A percentile compares a stretch with the other conserved stretches of the same genome.
phyloP scores from a whole-genome alignment of 495 filamentous ascomycete species.

The Aspergillus panamensis region DNA sequence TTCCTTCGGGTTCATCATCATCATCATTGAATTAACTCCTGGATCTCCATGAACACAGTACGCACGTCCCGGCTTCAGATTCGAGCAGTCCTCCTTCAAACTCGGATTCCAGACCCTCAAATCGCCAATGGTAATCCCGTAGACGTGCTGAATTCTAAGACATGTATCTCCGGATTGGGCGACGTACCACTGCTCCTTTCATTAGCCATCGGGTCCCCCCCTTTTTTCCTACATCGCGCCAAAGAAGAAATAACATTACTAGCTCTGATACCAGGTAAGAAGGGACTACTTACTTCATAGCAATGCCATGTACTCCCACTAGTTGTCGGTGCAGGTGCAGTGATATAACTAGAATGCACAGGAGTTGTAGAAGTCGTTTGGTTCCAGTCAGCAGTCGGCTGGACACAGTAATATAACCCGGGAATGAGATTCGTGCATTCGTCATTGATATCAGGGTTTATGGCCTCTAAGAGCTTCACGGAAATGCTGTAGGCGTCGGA shows the following conservation, averaged over 20 bases:
- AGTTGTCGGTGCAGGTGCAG: conserved; percentile 9
- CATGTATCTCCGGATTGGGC: conserved; percentile 14
- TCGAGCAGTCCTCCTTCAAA: conserved; percentile 7
- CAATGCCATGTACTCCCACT: conserved; percentile 8
- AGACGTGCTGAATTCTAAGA: neutral
- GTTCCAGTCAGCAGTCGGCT: conserved; percentile 11
- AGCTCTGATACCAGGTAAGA: no score
- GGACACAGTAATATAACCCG: conserved; percentile 13
- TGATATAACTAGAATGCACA: neutral
- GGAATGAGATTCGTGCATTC: conserved; percentile 17
- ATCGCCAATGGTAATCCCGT: neutral
- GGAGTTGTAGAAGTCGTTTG: conserved; percentile 3
- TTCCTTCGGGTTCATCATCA: neutral
- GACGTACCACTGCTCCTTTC: conserved; percentile 11
- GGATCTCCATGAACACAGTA: conserved; percentile 12
- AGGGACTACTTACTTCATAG: conserved; percentile 8
- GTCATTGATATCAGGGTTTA: conserved; percentile 11
- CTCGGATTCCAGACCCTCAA: conserved; percentile 9
- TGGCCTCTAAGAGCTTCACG: conserved; percentile 9
- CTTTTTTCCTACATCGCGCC: no score
- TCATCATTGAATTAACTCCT: neutral
- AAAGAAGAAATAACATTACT: neutral
- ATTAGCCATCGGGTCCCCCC: no score
- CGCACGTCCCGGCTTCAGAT: conserved; percentile 6
- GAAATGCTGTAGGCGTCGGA: conserved; percentile 5